Conservation (phyloP, 1,139 yeast species). For the Zygoascus sp. region DNA sequence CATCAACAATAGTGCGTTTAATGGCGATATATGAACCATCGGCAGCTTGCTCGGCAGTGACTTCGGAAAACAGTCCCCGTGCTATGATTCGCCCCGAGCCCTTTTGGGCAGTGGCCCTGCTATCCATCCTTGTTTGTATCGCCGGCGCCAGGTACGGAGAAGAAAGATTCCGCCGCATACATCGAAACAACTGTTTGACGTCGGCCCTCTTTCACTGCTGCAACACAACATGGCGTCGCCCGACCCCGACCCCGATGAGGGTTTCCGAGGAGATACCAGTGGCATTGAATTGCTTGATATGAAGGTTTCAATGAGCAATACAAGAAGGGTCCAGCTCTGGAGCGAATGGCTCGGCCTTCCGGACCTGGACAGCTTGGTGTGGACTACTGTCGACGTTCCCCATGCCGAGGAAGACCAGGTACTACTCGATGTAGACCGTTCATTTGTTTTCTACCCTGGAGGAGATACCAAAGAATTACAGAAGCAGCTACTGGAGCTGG, state of each 20-base stretch:
- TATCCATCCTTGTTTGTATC: too few species aligned
- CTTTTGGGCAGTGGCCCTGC: too few species aligned
- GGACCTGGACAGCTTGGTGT: background rate
- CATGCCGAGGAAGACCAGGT: slow-evolving; percentile 80
- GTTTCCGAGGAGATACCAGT: background rate
- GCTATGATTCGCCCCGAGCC: slow-evolving; percentile 24
- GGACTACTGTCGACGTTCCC: slow-evolving; percentile 24
- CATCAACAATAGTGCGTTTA: slow-evolving; percentile 45
- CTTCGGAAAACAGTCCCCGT: slow-evolving; percentile 31
- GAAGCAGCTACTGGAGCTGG: slow-evolving; percentile 39
- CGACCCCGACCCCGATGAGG: slow-evolving; percentile 7
- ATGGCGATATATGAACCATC: slow-evolving; percentile 37
- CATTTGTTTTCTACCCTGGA: slow-evolving; percentile 43
- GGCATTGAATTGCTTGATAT: slow-evolving; percentile 1
- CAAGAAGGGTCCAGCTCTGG: slow-evolving; percentile 14
- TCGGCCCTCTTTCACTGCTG: too few species aligned
- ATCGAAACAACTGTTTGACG: background rate
- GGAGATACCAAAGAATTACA: slow-evolving; percentile 21
- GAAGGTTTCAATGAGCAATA: slow-evolving; percentile 2
- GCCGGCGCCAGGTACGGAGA: too few species aligned
- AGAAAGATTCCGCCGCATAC: background rate
- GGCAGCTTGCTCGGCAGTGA: slow-evolving; percentile 30
- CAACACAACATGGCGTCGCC: slow-evolving; percentile 9
- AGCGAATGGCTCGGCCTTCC: slow-evolving; percentile 21
- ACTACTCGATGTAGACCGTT: slow-evolving; percentile 65